Base-by-base conservation (phyloP, 768 basidiomycete genomes). In the Russula sp. region DNA sequence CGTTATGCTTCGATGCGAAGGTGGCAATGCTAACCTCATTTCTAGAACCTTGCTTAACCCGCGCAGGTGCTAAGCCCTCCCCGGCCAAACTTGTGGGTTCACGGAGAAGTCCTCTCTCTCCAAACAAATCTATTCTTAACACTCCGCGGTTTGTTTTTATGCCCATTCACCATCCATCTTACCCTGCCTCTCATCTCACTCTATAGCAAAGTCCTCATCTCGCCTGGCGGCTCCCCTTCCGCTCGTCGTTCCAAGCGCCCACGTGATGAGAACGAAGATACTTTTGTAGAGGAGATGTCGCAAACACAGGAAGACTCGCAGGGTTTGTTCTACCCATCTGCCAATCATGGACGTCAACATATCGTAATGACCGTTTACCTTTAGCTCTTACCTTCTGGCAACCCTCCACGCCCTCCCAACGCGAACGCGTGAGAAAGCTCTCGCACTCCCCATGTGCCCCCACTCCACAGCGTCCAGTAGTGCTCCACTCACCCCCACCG, bases 291-390 rank as follows among this genome's bases (percentile, higher is more conserved):
- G 38, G 62, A 54, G 7, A 55, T 45, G 41, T 65, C 63, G 13
- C 65, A 66, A 49, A 66, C 65, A 22, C 65, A 66, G 52, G 65
- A 64, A 32, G 65, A 66, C 13, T 65, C 65, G 8, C 65, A 66
- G 56, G 63, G 65, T 58, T 18, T 14, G 59, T 53, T 35, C 10
- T 36, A 16, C 32, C 6, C 13, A 18, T 46, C 22, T 2, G 7
- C 22, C 13, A 32, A 42, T 29, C 36, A 38, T 5, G 16, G 29
- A 20, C 34, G n/a, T 41, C 39, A 34, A 22, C 10, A 25, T 1
- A 18, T 3, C 45, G 16, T 51, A 11, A 38, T 13, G 16, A 25
- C 11, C 43, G 8, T 38, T 38, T 7, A 32, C 39, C 5, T 43
- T 16, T 38, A 65, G 60, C 64, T 34, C 55, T 62, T 52, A 43